Percentiles rank a stretch among this genome's conserved stretches.
phyloP scores from a whole-genome alignment of 257 asterid genomes.

The Anisodus acutangulus region DNA sequence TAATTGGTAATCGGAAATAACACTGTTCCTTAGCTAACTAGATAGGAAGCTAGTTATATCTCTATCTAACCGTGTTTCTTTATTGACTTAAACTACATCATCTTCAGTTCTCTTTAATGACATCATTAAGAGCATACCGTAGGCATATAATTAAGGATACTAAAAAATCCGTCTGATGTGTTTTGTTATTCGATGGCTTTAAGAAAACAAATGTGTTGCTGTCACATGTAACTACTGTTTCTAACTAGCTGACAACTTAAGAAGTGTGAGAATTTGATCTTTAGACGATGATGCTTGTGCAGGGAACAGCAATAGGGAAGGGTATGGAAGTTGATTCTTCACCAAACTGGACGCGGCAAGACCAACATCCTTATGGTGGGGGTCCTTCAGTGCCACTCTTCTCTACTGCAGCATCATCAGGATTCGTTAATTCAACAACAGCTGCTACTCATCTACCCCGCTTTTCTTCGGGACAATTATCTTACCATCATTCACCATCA shows the following conservation, averaged over 20 bases:
- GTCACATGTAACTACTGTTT: background rate
- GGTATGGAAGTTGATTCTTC: conserved; percentile 49
- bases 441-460: conserved; percentile 50
- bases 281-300: conserved; percentile 25
- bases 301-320: conserved; percentile 80
- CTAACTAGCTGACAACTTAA: background rate
- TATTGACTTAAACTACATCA: background rate
- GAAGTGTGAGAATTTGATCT: background rate
- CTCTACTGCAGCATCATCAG: conserved; percentile 99
- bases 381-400: conserved; percentile 53
- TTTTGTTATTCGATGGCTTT: background rate
- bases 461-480: conserved; percentile 35
- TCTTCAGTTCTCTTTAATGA: background rate
- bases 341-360: conserved; percentile 53
- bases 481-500: conserved; percentile 50
- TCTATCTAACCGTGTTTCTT: background rate
- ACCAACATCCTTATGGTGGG: conserved; percentile 40
- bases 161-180: background rate
- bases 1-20: background rate
- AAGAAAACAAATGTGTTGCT: background rate
- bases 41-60: background rate
- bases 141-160: background rate
- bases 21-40: background rate
- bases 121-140: background rate
- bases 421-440: conserved; percentile 78